Percentiles rank a stretch among this genome's conserved stretches.
Evolutionary conservation across 345 rosid genomes (phyloP).

Genomic region (Camelina sativa): DNA sequence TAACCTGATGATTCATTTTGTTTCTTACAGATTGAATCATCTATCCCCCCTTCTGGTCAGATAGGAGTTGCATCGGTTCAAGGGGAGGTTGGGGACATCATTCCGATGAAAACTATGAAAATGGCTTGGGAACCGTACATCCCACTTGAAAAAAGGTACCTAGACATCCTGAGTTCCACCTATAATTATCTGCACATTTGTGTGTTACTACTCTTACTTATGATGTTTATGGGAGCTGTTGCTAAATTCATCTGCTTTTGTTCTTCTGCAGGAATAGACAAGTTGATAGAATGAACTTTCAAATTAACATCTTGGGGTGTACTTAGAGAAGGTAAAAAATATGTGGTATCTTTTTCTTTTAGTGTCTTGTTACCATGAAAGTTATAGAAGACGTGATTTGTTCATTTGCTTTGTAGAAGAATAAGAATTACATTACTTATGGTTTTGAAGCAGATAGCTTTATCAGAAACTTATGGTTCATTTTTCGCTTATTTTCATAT

Average conservation of each 20-base stretch:
- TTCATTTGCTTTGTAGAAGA: constrained; percentile 15
- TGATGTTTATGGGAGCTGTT: constrained; percentile 11
- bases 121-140: constrained; percentile 96
- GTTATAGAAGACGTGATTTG: neutral
- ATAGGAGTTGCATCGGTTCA: constrained; percentile 86
- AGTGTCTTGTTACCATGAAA: neutral
- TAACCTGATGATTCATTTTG: neutral
- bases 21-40: constrained; percentile 64
- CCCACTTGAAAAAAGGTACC: constrained; percentile 75
- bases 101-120: constrained; percentile 93
- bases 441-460: neutral
- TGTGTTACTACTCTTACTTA: constrained; percentile 3
- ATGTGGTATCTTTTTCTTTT: constrained; percentile 6
- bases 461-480: constrained; percentile 4
- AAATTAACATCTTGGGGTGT: constrained; percentile 73
- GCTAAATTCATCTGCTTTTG: constrained; percentile 25
- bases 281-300: constrained; percentile 72
- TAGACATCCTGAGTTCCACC: neutral
- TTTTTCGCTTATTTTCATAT: neutral
- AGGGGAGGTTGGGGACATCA: constrained; percentile 70
- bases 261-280: constrained; percentile 61
- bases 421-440: neutral
- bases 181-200: neutral
- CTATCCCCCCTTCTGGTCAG: constrained; percentile 87
- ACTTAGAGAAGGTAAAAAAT: constrained; percentile 76